A percentile compares a stretch with the other conserved stretches of the same genome.
Evolutionary conservation across 164 flowering plant species (phyloP).

Genomic region (Magnolia changhungtana): DNA sequence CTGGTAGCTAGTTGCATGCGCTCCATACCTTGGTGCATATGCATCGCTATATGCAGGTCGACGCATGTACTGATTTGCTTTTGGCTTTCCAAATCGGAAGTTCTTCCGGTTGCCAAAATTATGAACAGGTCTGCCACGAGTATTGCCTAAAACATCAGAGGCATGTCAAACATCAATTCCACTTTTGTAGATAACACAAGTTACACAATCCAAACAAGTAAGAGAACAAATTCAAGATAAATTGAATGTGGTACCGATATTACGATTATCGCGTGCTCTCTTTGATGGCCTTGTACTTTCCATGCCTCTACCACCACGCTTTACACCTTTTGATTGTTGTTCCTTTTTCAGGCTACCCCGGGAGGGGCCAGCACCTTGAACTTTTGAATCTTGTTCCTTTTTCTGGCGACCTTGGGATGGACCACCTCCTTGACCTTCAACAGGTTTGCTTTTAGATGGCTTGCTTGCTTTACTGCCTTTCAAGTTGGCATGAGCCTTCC

Average conservation of each 20-base stretch:
- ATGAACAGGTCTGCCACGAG: conserved; percentile 17
- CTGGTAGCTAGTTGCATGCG: conserved; percentile 16
- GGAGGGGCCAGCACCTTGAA: not conserved
- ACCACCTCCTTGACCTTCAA: conserved; percentile 19
- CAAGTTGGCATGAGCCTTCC: conserved; percentile 17
- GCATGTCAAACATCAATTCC: conserved; percentile 3
- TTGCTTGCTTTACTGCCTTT: conserved; percentile 18
- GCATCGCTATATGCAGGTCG: conserved; percentile 17
- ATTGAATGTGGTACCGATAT: not conserved
- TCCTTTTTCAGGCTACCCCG: not conserved
- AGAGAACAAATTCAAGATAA: not conserved
- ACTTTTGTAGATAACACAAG: not conserved
- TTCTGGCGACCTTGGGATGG: conserved; percentile 14
- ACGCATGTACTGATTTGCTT: conserved; percentile 1
- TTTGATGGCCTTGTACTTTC: conserved; percentile 23
- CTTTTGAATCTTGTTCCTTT: conserved; percentile 10
- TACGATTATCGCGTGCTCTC: conserved; percentile 26
- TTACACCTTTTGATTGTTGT: conserved; percentile 15
- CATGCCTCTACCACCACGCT: conserved; percentile 25
- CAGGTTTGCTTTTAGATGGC: conserved; percentile 12
- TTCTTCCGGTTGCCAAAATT: conserved; percentile 15
- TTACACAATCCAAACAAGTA: not conserved
- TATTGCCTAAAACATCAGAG: conserved; percentile 24
- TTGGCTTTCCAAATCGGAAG: conserved; percentile 15
- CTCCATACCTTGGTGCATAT: conserved; percentile 23